These are phyloP conservation scores for Porosira glacialis DNA, from an alignment of 352 stramenopile species.

Conservation along the genomic window DNA sequence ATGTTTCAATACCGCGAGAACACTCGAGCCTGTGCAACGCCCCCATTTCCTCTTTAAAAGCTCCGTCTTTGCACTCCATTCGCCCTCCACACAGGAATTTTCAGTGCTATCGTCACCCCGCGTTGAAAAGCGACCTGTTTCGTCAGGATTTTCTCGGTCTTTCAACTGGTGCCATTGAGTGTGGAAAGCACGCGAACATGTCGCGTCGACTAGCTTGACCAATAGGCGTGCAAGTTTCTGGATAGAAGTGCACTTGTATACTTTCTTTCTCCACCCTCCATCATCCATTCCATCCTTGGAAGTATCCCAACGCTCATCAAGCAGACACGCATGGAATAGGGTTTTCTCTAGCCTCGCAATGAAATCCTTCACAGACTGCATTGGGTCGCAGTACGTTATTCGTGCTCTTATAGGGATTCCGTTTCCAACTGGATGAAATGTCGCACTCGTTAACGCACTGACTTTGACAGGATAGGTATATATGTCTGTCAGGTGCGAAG, in stretches of 20 bases:
- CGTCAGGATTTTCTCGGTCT: slow-evolving; percentile 18
- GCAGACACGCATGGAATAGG: slow-evolving; percentile 48
- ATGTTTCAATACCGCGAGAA: slow-evolving; percentile 21
- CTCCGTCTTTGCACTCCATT: slow-evolving; percentile 29
- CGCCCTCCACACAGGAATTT: background rate
- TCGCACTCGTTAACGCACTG: slow-evolving; percentile 7
- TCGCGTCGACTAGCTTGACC: slow-evolving; percentile 64
- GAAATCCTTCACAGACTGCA: slow-evolving; percentile 53
- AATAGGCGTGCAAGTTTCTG: slow-evolving; percentile 47
- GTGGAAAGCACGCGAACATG: slow-evolving; percentile 57
- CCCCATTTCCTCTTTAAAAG: slow-evolving; percentile 35
- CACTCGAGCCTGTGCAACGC: slow-evolving; percentile 17
- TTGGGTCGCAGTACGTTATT: slow-evolving; percentile 45
- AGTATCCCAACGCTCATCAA: slow-evolving; percentile 58
- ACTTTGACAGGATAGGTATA: slow-evolving; percentile 27
- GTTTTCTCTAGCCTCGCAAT: slow-evolving; percentile 54
- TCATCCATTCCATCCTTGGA: slow-evolving; percentile 3
- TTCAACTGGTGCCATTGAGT: slow-evolving; percentile 48
- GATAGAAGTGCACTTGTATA: slow-evolving; percentile 51
- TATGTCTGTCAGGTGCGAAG: slow-evolving; percentile 5
- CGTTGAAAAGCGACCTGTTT: too few relatives aligned
- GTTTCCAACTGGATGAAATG: too few relatives aligned
- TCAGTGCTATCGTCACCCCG: too few relatives aligned
- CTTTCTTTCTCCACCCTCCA: slow-evolving; percentile 51
- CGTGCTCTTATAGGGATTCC: slow-evolving; percentile 8